Percentiles rank a stretch among this genome's conserved stretches.
These are phyloP conservation scores for Dendrostoma leiphaemia DNA, from an alignment of 2,329 filamentous ascomycete species.

Conservation along the genomic window DNA sequence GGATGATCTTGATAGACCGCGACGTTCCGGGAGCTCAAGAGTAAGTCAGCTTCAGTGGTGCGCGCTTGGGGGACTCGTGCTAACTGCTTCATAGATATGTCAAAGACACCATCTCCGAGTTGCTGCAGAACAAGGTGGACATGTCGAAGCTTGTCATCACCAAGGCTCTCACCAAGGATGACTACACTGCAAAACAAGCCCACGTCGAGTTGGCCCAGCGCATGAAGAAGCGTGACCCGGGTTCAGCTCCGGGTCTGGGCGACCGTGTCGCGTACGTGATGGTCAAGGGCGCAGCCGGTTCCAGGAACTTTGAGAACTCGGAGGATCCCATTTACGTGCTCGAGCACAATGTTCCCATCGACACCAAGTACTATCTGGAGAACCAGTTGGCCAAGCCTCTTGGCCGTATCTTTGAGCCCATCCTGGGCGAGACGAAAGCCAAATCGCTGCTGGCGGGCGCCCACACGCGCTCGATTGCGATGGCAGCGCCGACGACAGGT, in stretches of 20 bases:
- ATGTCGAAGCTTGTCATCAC: conserved; percentile 99
- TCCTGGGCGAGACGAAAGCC: conserved; percentile 89
- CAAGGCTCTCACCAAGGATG: conserved; percentile 87
- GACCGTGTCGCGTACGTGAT: conserved; percentile 99
- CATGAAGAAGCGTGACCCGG: conserved; percentile 95
- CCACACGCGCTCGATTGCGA: conserved; percentile 91
- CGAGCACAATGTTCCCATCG: conserved; percentile 96
- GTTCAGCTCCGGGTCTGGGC: conserved; percentile 86
- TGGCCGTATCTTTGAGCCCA: conserved; percentile 94
- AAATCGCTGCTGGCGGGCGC: conserved; percentile 83
- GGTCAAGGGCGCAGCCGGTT: conserved; percentile 82
- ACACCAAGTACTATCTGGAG: conserved; percentile 97
- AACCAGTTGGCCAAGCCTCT: conserved; percentile 97
- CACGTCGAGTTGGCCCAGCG: conserved; percentile 93
- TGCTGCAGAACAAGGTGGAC: conserved; percentile 96
- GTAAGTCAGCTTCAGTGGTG: conserved; percentile 66
- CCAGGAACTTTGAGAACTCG: conserved; percentile 95
- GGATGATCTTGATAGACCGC: conserved; percentile 92
- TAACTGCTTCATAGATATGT: conserved; percentile 66
- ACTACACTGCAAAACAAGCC: conserved; percentile 89
- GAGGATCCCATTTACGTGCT: conserved; percentile 97
- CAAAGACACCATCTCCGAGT: conserved; percentile 90
- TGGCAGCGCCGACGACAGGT: conserved; percentile 86
- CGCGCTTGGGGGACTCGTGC: too few relatives aligned
- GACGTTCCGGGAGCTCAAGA: conserved; percentile 89